Base-by-base conservation (phyloP, 108 stramenopile genomes). In the Cyclostephanos invisitatus region DNA sequence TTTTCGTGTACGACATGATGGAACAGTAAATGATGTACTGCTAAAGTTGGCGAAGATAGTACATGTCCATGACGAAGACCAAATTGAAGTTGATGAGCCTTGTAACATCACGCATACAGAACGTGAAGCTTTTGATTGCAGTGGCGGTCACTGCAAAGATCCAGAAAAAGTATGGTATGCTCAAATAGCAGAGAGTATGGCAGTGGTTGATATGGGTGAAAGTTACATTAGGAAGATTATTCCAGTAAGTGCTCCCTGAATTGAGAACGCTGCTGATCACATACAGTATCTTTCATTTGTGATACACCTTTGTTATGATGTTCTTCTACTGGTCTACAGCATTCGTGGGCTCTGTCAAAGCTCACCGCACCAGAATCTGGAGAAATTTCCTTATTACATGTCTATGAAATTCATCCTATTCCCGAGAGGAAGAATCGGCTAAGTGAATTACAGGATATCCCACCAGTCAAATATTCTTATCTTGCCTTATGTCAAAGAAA, bases 131-230 rank as follows among this genome's bases (percentile, higher is more conserved):
- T 50, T 25, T 32, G 70, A 68, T 53, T 64, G 12, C 8, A 53
- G 53, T 28, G 67, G 56, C 11, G 54, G 18, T 38, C 54, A 70
- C 35, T 53, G 58, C 11, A 75, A 68, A 37, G 64, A 79, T 49
- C 27, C 67, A 24, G 36, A 57, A 29, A 50, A 75, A 37, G 22
- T 28, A 42, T n/a, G 74, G 5, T 87, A 82, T 68, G 32, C 68
- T 49, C 68, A 87, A 54, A 81, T 72, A 64, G 88, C 87, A 35
- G 70, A 83, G 72, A 85, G 91, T 65, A 83, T 95, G 84, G 90
- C 90, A 21, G 80, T 91, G 22, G 94, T 95, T 36, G 89, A 90
- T 46, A 91, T 95, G 91, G 72, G 80, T 15, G 90, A 95, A 65
- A 87, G 90, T 54, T 87, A 75, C 60, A 95, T 95, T 12, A 83